These are phyloP conservation scores for Boletus barrowsii DNA, from an alignment of 768 basidiomycete species.

Conservation along the genomic window DNA sequence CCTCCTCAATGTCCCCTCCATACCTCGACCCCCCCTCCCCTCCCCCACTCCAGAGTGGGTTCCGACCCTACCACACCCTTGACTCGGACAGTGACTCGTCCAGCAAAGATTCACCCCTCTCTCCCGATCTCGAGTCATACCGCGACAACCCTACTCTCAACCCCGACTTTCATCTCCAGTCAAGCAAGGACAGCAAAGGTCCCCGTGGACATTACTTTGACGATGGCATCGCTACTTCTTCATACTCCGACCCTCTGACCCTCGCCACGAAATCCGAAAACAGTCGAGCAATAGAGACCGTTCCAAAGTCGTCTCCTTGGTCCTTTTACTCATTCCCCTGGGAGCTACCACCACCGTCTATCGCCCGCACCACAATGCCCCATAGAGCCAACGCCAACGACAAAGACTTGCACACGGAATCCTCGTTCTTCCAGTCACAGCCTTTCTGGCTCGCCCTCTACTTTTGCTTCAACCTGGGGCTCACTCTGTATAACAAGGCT, in stretches of 20 bases:
- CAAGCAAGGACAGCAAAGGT: conserved; percentile 15
- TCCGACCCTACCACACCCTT: neutral
- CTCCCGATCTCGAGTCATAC: neutral
- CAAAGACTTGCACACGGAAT: conserved; percentile 9
- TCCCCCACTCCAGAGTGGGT: neutral
- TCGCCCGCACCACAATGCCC: conserved; percentile 1
- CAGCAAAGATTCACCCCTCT: conserved; percentile 1
- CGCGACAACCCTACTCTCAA: conserved; percentile 4
- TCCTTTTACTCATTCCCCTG: conserved; percentile 16
- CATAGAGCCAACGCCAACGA: neutral
- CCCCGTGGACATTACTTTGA: conserved; percentile 23
- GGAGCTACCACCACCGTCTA: conserved; percentile 17
- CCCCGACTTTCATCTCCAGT: neutral
- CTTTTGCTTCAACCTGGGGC: conserved; percentile 85
- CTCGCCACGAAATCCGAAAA: conserved; percentile 6
- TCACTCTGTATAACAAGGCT: conserved; percentile 95
- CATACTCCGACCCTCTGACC: conserved; percentile 1
- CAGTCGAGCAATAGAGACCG: neutral
- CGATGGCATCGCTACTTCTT: conserved; percentile 10
- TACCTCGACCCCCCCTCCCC: neutral
- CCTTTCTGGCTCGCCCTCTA: conserved; percentile 74
- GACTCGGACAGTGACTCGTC: conserved; percentile 17
- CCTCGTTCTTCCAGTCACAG: conserved; percentile 28
- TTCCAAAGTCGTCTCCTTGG: neutral
- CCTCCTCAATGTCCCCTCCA: neutral